These are phyloP conservation scores for Metschnikowia continentalis DNA, from an alignment of 805 yeast species.

Conservation along the genomic window DNA sequence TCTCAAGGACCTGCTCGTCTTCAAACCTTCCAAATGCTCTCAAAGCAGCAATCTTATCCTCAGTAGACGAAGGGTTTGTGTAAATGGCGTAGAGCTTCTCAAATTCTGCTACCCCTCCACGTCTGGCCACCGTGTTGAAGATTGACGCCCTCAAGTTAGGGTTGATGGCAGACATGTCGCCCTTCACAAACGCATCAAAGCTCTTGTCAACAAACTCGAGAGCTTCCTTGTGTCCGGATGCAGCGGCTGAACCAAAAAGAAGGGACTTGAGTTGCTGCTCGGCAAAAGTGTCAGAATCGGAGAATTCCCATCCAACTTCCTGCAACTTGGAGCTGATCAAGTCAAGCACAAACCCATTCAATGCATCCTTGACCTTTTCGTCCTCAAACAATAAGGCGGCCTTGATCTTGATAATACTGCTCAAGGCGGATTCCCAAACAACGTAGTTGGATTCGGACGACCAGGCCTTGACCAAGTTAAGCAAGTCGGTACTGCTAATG, in stretches of 20 bases:
- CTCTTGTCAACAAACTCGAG: conserved; percentile 43
- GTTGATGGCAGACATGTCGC: conserved; percentile 66
- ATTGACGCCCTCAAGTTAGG: conserved; percentile 69
- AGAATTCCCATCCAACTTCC: conserved; percentile 62
- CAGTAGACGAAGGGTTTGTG: conserved; percentile 55
- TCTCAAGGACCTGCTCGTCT: conserved; percentile 47
- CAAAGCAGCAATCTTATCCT: conserved; percentile 68
- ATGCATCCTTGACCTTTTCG: conserved; percentile 41
- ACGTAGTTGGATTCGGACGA: conserved; percentile 55
- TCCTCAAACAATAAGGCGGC: conserved; percentile 55
- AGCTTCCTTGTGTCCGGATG: conserved; percentile 45
- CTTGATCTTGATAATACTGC: conserved; percentile 45
- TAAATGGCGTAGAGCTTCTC: conserved; percentile 59
- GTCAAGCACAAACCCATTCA: conserved; percentile 50
- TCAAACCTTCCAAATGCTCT: conserved; percentile 63
- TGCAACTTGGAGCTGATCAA: conserved; percentile 53
- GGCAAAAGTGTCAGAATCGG: conserved; percentile 51
- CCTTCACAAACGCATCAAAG: conserved; percentile 53
- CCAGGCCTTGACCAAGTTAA: conserved; percentile 59
- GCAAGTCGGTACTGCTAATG: conserved; percentile 56
- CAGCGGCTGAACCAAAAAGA: conserved; percentile 58
- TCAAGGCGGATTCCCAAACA: conserved; percentile 61
- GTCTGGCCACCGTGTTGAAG: conserved; percentile 60
- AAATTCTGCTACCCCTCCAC: conserved; percentile 60
- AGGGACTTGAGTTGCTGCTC: conserved; percentile 64